Base-by-base conservation (phyloP, 345 rosid species). In the Hypericum androsaemum region DNA sequence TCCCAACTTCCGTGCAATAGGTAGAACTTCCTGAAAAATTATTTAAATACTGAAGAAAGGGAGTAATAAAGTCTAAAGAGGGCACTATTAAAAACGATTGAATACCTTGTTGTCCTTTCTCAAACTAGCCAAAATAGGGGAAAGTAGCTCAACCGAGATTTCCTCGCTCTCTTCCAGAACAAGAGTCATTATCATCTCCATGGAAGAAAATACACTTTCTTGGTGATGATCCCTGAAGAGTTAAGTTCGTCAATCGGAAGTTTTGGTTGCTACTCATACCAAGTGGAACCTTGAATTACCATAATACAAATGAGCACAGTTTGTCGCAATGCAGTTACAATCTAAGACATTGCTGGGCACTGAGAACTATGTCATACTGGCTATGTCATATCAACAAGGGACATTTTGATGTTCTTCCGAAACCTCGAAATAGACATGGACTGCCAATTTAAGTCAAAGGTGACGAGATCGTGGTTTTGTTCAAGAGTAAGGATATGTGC, bases 111-210 rank as follows among this genome's bases (percentile, higher is more conserved):
- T 77, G 47, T 76, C 86, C 66, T 50, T 88, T 73, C 68, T 85
- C 43, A 82, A 67, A 60, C 69, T 51, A 46, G 63, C 69, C 64
- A 94, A 70, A 50, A 94, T 56, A 13, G 90, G 95, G 45, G 80
- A 78, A 47, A 94, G 82, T 52, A 88, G 66, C 65, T 88, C 88
- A 6, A 52, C 57, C 37, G 90, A 71, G 47, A 85, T 75, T 39
- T 94, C 99, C 79, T 94, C 99, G 60, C 97, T 83, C 76, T 94
- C 97, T 69, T 94, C 95, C 43, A 94, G 61, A 35, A 88, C 95
- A 56, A 88, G 89, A 43, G 73, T 74, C 97, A 88, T 88, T 43
- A 88, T 88, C 56, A 87, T 81, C 77, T 78, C 90, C 95, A 94
- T 88, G 41, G 86, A 85, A 37, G 79, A 64, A 63, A 78, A 77